Evolutionary conservation across 495 filamentous ascomycete genomes (phyloP), one percentile per base, ranked within the genome.

Genomic region (Penicillium bialowiezense): DNA sequence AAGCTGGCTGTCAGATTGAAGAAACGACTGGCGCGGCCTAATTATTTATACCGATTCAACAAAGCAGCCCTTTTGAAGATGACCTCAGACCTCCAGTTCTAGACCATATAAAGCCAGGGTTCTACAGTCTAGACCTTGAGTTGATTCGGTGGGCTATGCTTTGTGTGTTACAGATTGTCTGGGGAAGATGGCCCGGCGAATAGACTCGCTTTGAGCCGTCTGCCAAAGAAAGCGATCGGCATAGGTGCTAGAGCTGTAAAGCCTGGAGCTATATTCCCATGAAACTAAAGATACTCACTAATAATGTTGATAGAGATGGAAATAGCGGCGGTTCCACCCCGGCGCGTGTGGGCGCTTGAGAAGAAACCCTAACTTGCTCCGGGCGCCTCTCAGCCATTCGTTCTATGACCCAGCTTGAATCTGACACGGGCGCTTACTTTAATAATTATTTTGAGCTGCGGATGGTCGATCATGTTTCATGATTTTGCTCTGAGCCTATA

Each of bases 311-410:
- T 17, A 15, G 14, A 15, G 18, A 32, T 35, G 19, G 31, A 28
- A 45, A 26, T 53, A 19, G 40, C 35, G 29, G 10, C 17, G 18
- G 41, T 50, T 48, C 66, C 64, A 68, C 67, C 40, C 23, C 45
- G 58, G 64, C 64, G 67, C 64, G 66, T 64, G 34, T 23, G 43
- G 58, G 67, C 67, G 67, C 64, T 55, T 70, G 58, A 52, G 55
- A 44, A 17, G 12, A 41, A 44, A 51, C 35, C 54, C 54, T 48
- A 45, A 39, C 43, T 54, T 7, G 32, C 48, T 50, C 21, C 53
- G 60, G 51, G 41, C 41, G 39, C 39, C 40, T 65, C 53, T 56
- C 57, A 60, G 55, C 68, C 68, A 69, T 60, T 59, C 55, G 46
- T 51, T 59, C 41, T 44, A 9, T 14, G 34, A 44, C 50, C 47